Evolutionary conservation across 2,329 filamentous ascomycete genomes (phyloP).

Genomic region (Botrytis elliptica): DNA sequence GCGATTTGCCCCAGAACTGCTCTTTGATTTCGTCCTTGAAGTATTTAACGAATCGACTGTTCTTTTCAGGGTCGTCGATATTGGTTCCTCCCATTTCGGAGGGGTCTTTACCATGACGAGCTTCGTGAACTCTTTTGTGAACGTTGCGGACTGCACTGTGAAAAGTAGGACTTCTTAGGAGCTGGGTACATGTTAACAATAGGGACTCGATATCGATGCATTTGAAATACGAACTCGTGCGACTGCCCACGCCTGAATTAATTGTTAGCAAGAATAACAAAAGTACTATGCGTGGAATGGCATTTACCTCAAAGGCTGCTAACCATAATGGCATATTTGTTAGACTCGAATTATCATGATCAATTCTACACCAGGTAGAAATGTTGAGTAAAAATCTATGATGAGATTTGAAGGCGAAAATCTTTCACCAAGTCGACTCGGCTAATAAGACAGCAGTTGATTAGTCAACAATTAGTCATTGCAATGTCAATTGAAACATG

Average conservation of each 20-base stretch:
- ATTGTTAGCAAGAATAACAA: slow-evolving; percentile 15
- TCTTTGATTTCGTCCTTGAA: slow-evolving; percentile 54
- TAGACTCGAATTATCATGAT: slow-evolving; percentile 18
- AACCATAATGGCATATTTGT: slow-evolving; percentile 39
- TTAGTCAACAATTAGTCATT: not conserved
- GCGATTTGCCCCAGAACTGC: slow-evolving; percentile 42
- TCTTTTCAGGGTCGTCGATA: slow-evolving; percentile 42
- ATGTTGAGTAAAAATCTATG: not conserved
- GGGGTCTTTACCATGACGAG: slow-evolving; percentile 48
- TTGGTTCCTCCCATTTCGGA: slow-evolving; percentile 50
- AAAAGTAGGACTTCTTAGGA: slow-evolving; percentile 54
- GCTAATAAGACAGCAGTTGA: not conserved
- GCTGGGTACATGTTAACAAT: slow-evolving; percentile 38
- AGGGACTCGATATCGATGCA: not conserved
- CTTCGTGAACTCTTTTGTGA: slow-evolving; percentile 42
- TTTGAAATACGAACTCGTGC: slow-evolving; percentile 28
- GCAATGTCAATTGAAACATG: not conserved
- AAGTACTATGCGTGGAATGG: not conserved
- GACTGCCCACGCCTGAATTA: slow-evolving; percentile 33
- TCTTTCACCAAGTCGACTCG: not conserved
- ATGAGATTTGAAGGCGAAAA: not conserved
- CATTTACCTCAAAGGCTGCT: slow-evolving; percentile 41
- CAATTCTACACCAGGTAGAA: not conserved
- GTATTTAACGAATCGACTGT: slow-evolving; percentile 45
- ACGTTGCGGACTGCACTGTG: slow-evolving; percentile 52